A percentile compares a stretch with the other conserved stretches of the same genome.
Evolutionary conservation across 1,284 basidiomycete species (phyloP).

Genomic region (Puccinia polysora): DNA sequence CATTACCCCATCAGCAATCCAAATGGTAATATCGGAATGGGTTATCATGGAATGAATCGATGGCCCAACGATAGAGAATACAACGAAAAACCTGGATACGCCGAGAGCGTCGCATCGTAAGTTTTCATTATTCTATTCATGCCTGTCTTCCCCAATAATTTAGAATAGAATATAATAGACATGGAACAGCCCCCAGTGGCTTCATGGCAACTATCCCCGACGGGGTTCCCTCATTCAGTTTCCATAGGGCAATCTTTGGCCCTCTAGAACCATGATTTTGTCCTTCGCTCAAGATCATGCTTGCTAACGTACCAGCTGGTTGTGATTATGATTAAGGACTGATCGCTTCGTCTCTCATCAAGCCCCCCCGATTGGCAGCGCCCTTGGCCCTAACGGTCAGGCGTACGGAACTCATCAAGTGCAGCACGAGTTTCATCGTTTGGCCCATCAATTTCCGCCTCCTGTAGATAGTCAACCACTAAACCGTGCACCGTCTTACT

Average conservation of each 20-base stretch:
- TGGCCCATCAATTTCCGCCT: constrained; percentile 6
- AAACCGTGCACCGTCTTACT: constrained; percentile 23
- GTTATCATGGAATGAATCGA: constrained; percentile 5
- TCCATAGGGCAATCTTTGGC: background rate
- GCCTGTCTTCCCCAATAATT: background rate
- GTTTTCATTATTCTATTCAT: background rate
- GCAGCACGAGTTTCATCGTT: background rate
- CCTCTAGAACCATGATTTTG: too few relatives aligned
- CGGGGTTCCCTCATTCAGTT: too few relatives aligned
- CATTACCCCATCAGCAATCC: constrained; percentile 8
- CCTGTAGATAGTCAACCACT: background rate
- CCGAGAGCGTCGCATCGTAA: constrained; percentile 38
- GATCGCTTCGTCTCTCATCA: constrained; percentile 26
- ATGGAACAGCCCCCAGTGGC: too few relatives aligned
- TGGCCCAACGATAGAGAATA: constrained; percentile 33
- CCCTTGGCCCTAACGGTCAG: background rate
- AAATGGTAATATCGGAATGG: background rate
- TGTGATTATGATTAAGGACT: constrained; percentile 16
- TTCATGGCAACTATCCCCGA: too few relatives aligned
- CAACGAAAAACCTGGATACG: constrained; percentile 29
- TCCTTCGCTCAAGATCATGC: background rate
- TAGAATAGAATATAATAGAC: too few relatives aligned
- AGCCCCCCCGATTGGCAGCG: constrained; percentile 1
- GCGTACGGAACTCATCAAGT: background rate
- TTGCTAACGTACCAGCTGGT: constrained; percentile 1